Evolutionary conservation across 129 eudicot species (phyloP), one percentile per base, ranked within the genome.

Genomic region (Heracleum sosnowskyi): DNA sequence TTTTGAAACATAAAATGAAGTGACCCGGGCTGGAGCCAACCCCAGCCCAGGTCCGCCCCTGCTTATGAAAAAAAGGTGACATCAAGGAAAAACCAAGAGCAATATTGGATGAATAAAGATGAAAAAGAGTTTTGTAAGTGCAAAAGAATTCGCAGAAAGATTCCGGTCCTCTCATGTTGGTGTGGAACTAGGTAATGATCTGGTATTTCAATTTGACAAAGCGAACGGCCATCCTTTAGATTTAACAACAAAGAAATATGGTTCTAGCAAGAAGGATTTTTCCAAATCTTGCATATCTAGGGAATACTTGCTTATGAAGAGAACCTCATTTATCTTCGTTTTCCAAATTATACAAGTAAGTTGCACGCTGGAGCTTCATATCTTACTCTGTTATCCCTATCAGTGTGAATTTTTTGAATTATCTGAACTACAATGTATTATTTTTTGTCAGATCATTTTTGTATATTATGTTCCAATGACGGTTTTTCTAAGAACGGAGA

Each of bases 191-290:
- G 31, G 45, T 36, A 41, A 35, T 71, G 75, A 71, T 6, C 75
- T 71, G 17, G 47, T 13, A 13, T 77, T 88, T 73, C 96, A 94
- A 26, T 95, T 81, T 64, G 93, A 91, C 79, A 88, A 90, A 86
- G 75, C 84, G 57, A 95, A 90, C 77, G 86, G 93, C 79, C 97
- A 95, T 83, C 93, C 96, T 28, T 85, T 86, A 69, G 96, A 97
- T n/a, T 80, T 95, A 81, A 90, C 90, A 5, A 95, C 89, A 7
- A 81, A 88, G 45, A 90, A 77, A 47, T 95, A 84, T 12, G 98
- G 98, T 45, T 88, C 88, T 45, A 82, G 88, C 85, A 95, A 87
- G 79, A 85, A 55, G 79, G 98, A 91, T 40, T 78, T 95, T 64
- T 24, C 91, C 5, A 87, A 90, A 87, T 96, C 98, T 20, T 91